Evolutionary conservation across 345 rosid genomes (phyloP).

Genomic region (Gossypium rotundifolium): DNA sequence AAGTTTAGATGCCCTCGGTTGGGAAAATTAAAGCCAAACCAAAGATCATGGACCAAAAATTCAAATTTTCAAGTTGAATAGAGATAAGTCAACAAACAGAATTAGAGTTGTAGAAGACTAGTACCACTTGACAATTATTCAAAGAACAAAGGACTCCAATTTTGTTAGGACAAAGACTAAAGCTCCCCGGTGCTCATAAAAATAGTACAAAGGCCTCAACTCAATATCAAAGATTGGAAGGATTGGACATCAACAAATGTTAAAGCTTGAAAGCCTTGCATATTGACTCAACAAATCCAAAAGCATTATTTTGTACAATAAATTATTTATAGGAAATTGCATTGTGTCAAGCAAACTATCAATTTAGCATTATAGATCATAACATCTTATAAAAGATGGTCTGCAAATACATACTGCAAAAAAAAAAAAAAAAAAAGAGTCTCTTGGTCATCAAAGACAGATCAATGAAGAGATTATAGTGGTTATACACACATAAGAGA

Average conservation of each 20-base stretch:
- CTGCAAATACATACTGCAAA: background rate
- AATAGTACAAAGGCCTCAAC: background rate
- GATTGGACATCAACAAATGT: background rate
- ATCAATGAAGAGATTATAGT: too few relatives aligned
- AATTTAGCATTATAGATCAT: background rate
- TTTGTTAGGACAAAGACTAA: constrained; percentile 48
- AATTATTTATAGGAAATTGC: background rate
- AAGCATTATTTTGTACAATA: background rate
- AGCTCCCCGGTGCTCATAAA: constrained; percentile 49
- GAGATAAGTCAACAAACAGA: background rate
- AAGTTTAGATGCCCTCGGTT: constrained; percentile 4
- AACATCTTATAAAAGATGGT: background rate
- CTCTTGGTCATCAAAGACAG: too few relatives aligned
- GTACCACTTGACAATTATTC: constrained; percentile 68
- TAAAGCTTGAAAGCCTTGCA: background rate
- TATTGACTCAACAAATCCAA: too few relatives aligned
- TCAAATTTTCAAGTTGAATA: background rate
- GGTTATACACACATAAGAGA: too few relatives aligned
- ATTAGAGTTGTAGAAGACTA: background rate
- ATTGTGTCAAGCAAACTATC: background rate
- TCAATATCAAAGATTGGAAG: background rate
- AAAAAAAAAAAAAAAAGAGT: too few relatives aligned
- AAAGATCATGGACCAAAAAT: constrained; percentile 8
- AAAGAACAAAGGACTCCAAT: constrained; percentile 71
- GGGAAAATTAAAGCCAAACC: constrained; percentile 3